Evolutionary conservation across 345 rosid species (phyloP).

Genomic region (Gossypioides kirkii): DNA sequence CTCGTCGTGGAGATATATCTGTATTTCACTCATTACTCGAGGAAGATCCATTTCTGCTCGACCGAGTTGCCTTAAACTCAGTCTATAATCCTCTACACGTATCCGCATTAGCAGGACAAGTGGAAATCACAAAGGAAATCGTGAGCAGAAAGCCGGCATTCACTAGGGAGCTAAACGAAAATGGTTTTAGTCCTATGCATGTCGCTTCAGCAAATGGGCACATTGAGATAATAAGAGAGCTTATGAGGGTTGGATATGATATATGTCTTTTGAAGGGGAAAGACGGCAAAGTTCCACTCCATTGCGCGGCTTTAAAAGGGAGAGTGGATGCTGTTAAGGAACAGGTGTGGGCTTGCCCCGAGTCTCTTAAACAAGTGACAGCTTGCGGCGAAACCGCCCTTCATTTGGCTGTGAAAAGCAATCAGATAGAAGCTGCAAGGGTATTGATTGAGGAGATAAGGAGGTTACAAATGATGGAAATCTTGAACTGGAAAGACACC

Average conservation of each 20-base stretch:
- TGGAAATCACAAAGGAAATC: conserved; percentile 24
- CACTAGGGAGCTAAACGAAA: conserved; percentile 26
- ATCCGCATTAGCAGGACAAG: conserved; percentile 29
- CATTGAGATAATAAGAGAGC: conserved; percentile 19
- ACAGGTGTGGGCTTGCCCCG: conserved; percentile 27
- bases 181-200: conserved; percentile 30
- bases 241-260: conserved; percentile 24
- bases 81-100: conserved; percentile 28
- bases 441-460: conserved; percentile 22
- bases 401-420: conserved; percentile 31
- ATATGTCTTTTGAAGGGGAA: conserved; percentile 37
- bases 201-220: conserved; percentile 28
- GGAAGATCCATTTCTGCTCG: conserved; percentile 8
- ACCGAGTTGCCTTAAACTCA: neutral
- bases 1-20: conserved; percentile 1
- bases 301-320: conserved; percentile 32
- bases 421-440: conserved; percentile 29
- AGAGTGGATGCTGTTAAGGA: conserved; percentile 23
- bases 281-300: conserved; percentile 34
- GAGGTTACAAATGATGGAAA: conserved; percentile 19
- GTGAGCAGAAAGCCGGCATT: conserved; percentile 15
- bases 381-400: conserved; percentile 28
- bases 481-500: conserved; percentile 24
- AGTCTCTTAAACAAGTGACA: conserved; percentile 23
- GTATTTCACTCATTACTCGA: neutral